Percentiles rank a stretch among this genome's conserved stretches.
Conservation (phyloP, 345 rosid species). For the Pistacia integerrima region DNA sequence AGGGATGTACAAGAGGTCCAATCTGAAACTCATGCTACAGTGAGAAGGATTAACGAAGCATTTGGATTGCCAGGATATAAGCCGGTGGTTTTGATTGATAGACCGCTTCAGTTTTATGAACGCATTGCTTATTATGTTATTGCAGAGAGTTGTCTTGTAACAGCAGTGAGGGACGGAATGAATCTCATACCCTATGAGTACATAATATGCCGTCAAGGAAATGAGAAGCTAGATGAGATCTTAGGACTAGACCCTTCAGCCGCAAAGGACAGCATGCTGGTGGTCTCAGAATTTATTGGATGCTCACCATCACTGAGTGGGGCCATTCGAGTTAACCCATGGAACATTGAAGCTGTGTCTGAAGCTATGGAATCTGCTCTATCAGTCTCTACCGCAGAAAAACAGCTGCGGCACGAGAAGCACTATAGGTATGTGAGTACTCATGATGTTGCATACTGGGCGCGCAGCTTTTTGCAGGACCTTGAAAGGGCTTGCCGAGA, state of each 20-base stretch:
- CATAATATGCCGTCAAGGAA: slow-evolving; percentile 81
- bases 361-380: slow-evolving; percentile 89
- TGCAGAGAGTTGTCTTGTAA: slow-evolving; percentile 93
- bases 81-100: slow-evolving; percentile 74
- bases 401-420: slow-evolving; percentile 89
- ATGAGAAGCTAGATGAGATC: slow-evolving; percentile 58
- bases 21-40: slow-evolving; percentile 71
- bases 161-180: slow-evolving; percentile 98
- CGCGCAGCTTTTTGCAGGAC: slow-evolving; percentile 90
- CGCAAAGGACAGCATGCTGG: slow-evolving; percentile 85
- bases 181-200: slow-evolving; percentile 94
- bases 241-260: slow-evolving; percentile 47
- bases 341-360: slow-evolving; percentile 89
- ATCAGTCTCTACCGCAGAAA: slow-evolving; percentile 67
- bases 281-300: slow-evolving; percentile 89
- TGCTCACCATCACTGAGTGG: slow-evolving; percentile 94
- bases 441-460: slow-evolving; percentile 96
- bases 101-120: slow-evolving; percentile 79
- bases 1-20: slow-evolving; percentile 81
- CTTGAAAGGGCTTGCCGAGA: slow-evolving; percentile 88
- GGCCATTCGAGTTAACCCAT: slow-evolving; percentile 89
- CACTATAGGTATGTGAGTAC: slow-evolving; percentile 89
- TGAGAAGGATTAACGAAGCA: slow-evolving; percentile 65
- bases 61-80: slow-evolving; percentile 81
- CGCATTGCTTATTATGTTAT: slow-evolving; percentile 87